Percentiles rank a stretch among this genome's conserved stretches.
Evolutionary conservation across 1,284 basidiomycete genomes (phyloP).

Genomic region (Gomphus sp.): DNA sequence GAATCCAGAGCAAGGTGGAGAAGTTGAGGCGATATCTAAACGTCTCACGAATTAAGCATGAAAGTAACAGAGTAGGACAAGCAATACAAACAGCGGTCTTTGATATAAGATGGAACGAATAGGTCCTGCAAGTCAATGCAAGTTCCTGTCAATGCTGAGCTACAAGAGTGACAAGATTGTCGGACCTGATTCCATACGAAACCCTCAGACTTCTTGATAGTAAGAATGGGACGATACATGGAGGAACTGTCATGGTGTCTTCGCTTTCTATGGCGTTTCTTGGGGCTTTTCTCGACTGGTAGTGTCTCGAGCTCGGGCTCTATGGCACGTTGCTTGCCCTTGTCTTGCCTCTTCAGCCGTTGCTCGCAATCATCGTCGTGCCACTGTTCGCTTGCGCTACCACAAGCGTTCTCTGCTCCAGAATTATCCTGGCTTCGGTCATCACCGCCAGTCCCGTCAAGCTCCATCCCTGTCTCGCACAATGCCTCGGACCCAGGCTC

Average conservation of each 20-base stretch:
- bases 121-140: conserved; percentile 45
- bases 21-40: conserved; percentile 71
- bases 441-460: conserved; percentile 33
- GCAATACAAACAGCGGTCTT: conserved; percentile 58
- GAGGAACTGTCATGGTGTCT: conserved; percentile 47
- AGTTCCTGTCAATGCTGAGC: neutral
- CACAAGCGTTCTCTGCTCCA: conserved; percentile 15
- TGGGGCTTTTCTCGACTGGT: conserved; percentile 24
- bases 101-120: conserved; percentile 78
- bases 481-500: neutral
- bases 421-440: conserved; percentile 24
- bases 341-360: conserved; percentile 45
- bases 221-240: conserved; percentile 67
- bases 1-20: conserved; percentile 40
- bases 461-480: conserved; percentile 42
- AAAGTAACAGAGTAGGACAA: conserved; percentile 9
- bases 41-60: conserved; percentile 10
- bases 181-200: conserved; percentile 81
- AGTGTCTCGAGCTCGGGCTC: conserved; percentile 41
- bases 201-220: conserved; percentile 76
- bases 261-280: conserved; percentile 40
- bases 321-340: conserved; percentile 70
- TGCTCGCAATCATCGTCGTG: conserved; percentile 20
- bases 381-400: conserved; percentile 7
- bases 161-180: conserved; percentile 10